Evolutionary conservation across 75 land plant species (phyloP).

Genomic region (Cupressus sempervirens): DNA sequence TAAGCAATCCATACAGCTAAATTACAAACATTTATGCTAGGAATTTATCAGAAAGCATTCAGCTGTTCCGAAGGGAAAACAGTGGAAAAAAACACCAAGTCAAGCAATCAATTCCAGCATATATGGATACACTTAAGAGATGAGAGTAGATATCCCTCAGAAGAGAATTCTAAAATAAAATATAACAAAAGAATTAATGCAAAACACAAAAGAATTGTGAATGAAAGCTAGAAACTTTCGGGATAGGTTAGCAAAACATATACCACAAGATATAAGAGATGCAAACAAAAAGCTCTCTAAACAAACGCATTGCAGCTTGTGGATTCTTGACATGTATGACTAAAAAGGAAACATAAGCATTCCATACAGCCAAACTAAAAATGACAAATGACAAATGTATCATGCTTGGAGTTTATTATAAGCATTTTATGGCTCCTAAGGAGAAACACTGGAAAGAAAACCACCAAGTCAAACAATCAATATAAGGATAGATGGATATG

Average conservation of each 20-base stretch:
- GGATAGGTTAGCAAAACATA: not conserved
- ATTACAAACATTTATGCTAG: not conserved
- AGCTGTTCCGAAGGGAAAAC: not conserved
- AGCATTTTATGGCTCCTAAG: not conserved
- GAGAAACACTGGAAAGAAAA: not conserved
- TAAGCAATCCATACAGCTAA: not conserved
- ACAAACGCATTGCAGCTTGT: not conserved
- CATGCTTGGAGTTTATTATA: not conserved
- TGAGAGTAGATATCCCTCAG: not conserved
- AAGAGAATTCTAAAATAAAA: not conserved
- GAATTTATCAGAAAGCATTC: not conserved
- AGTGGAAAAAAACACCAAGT: not conserved
- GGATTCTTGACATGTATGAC: not conserved
- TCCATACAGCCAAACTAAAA: not conserved
- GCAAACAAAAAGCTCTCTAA: not conserved
- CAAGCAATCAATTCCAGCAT: not conserved
- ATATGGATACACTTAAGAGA: not conserved
- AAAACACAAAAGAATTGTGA: not conserved
- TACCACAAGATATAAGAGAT: not conserved
- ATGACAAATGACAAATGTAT: not conserved
- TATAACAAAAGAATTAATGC: not conserved
- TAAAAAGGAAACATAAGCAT: not conserved
- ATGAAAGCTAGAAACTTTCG: not conserved
- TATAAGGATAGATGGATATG: not conserved
- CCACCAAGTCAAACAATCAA: not conserved